phyloP scores from a whole-genome alignment of 2,329 filamentous ascomycete genomes.

The Aspergillus ibericus region DNA sequence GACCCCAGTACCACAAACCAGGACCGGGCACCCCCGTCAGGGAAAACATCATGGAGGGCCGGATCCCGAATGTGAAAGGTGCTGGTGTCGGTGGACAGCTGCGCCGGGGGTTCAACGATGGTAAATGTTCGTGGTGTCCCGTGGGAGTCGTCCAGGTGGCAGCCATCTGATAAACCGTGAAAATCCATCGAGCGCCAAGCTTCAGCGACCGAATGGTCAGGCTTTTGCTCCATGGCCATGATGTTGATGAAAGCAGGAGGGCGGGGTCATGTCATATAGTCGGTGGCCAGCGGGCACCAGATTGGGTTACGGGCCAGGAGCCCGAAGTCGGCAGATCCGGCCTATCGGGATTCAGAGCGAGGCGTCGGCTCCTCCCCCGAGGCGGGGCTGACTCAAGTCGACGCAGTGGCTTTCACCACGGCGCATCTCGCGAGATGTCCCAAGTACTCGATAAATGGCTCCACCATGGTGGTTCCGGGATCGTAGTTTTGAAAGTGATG shows the following conservation, averaged over 20 bases:
- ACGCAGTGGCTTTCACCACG: too few relatives aligned
- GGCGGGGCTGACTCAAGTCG: background rate
- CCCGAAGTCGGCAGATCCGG: background rate
- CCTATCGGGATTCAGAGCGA: background rate
- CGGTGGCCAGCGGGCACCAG: background rate
- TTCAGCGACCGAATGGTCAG: background rate
- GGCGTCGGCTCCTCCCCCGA: background rate
- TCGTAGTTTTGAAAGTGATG: too few relatives aligned
- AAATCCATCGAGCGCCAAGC: background rate
- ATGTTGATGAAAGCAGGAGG: background rate
- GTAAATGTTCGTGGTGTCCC: background rate
- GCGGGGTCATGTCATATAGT: background rate
- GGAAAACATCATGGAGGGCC: conserved; percentile 19
- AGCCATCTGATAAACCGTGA: background rate
- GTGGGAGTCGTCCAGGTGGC: background rate
- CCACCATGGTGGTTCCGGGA: too few relatives aligned
- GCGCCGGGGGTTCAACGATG: background rate
- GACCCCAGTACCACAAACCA: conserved; percentile 41
- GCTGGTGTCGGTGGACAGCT: background rate
- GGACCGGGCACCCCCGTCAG: conserved; percentile 37
- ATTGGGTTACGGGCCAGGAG: background rate
- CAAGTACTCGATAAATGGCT: too few relatives aligned
- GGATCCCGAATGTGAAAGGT: background rate
- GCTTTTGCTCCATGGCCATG: background rate
- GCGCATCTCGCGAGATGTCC: too few relatives aligned